A percentile compares a stretch with the other conserved stretches of the same genome.
phyloP scores from a whole-genome alignment of 2,329 filamentous ascomycete species.

The Exophiala sideris region DNA sequence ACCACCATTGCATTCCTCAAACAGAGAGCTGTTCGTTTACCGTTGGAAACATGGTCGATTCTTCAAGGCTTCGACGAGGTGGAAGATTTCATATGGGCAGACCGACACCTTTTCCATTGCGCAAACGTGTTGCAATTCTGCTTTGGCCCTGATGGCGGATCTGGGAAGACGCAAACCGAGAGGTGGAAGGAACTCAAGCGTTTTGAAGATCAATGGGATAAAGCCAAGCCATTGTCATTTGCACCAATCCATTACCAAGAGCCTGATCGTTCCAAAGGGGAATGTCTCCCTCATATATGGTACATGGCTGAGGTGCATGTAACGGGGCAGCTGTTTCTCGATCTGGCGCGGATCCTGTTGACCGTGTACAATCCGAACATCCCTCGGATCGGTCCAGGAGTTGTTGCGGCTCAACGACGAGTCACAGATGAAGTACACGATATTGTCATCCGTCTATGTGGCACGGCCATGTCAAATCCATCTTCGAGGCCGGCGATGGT shows the following conservation, averaged over 20 bases:
- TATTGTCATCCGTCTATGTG: conserved; percentile 55
- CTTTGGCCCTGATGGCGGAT: conserved; percentile 40
- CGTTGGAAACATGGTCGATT: conserved; percentile 25
- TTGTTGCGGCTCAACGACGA: conserved; percentile 12
- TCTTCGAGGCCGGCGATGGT: conserved; percentile 56
- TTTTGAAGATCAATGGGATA: conserved; percentile 27
- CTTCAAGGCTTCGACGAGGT: conserved; percentile 25
- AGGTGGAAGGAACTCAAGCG: conserved; percentile 26
- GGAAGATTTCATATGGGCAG: conserved; percentile 38
- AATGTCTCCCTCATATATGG: conserved; percentile 31
- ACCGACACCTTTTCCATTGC: conserved; percentile 59
- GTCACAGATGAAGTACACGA: conserved; percentile 33
- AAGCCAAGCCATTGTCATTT: conserved; percentile 26
- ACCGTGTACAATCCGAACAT: conserved; percentile 31
- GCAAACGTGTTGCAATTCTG: conserved; percentile 64
- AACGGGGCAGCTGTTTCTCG: conserved; percentile 27
- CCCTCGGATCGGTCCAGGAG: conserved; percentile 29
- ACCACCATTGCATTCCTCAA: conserved; percentile 24
- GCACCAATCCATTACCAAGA: conserved; percentile 28
- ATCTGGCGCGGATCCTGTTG: conserved; percentile 29
- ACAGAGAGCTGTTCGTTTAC: conserved; percentile 21
- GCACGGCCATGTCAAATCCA: conserved; percentile 57
- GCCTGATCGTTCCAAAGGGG: conserved; percentile 21
- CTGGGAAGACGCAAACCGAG: conserved; percentile 11
- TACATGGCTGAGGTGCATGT: conserved; percentile 30